phyloP scores from a whole-genome alignment of 1,139 yeast genomes.

The Magnusiomyces sp. region DNA sequence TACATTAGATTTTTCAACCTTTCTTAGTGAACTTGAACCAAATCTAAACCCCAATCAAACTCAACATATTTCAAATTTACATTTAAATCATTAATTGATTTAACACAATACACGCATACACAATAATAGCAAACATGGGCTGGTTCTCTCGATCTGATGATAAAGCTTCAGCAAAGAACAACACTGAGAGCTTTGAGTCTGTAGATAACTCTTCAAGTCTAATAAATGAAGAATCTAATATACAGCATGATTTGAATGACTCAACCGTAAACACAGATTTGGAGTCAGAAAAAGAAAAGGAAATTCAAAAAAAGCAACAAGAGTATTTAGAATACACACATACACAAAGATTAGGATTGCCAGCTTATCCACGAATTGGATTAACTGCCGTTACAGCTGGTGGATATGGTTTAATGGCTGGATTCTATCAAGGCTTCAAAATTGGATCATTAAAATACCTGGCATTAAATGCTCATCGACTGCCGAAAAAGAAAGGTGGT shows the following conservation, averaged over 20 bases:
- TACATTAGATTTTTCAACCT: no score
- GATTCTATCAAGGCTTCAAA: conserved; percentile 55
- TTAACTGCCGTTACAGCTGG: conserved; percentile 37
- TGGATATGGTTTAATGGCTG: conserved; percentile 51
- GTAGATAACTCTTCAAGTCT: no score
- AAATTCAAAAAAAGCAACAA: background rate
- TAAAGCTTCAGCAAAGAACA: background rate
- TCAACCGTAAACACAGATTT: background rate
- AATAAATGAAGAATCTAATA: no score
- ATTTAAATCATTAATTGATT: conserved; percentile 4
- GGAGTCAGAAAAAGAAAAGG: background rate
- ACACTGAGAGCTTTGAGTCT: background rate
- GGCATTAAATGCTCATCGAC: conserved; percentile 74
- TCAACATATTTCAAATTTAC: background rate
- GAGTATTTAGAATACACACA: conserved; percentile 6
- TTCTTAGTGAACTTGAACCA: no score
- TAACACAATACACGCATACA: conserved; percentile 5
- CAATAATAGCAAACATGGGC: background rate
- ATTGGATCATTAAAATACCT: conserved; percentile 51
- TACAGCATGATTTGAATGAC: no score
- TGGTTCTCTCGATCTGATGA: background rate
- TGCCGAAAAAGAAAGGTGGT: conserved; percentile 72
- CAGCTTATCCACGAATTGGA: conserved; percentile 35
- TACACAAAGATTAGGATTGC: conserved; percentile 34
- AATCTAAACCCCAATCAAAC: no score